Conservation (phyloP, 768 basidiomycete species). For the Trametes coccinea region DNA sequence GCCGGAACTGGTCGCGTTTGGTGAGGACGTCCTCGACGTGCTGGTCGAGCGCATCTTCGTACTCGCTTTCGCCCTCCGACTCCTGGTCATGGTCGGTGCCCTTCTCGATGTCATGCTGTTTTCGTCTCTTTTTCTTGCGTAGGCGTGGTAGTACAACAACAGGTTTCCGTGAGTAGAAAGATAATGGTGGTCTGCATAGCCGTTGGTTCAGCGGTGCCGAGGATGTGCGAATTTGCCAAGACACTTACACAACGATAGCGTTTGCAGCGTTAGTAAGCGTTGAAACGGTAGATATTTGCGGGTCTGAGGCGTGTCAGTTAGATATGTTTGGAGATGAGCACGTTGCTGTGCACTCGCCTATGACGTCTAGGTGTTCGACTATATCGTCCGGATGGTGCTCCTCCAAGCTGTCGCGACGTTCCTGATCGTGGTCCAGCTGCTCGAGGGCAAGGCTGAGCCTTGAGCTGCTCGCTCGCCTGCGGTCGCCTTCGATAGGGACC, state of each 20-base stretch:
- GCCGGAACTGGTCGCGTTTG: conserved; percentile 56
- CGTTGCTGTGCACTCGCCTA: conserved; percentile 45
- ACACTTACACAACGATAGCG: conserved; percentile 63
- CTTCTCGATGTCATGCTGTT: conserved; percentile 31
- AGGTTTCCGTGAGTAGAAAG: conserved; percentile 71
- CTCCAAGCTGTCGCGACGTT: conserved; percentile 24
- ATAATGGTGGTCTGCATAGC: conserved; percentile 58
- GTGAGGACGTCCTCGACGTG: conserved; percentile 79
- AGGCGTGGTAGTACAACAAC: conserved; percentile 54
- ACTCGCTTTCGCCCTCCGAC: conserved; percentile 36
- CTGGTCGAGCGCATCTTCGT: conserved; percentile 57
- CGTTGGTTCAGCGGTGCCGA: neutral
- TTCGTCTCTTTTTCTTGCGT: conserved; percentile 16
- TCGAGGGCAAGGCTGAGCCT: conserved; percentile 35
- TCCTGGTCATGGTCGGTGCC: conserved; percentile 22
- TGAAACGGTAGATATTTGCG: conserved; percentile 72
- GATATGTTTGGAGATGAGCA: neutral
- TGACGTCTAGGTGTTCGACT: conserved; percentile 81
- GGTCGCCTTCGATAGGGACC: conserved; percentile 35
- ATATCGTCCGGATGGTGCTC: conserved; percentile 73
- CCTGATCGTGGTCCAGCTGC: conserved; percentile 10
- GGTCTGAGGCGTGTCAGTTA: conserved; percentile 45
- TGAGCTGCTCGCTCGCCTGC: conserved; percentile 47
- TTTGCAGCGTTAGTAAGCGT: conserved; percentile 81
- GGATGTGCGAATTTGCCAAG: neutral